Percentiles rank a stretch among this genome's conserved stretches.
phyloP scores from a whole-genome alignment of 208 protist genomes.

The Trypanosoma lewisi region DNA sequence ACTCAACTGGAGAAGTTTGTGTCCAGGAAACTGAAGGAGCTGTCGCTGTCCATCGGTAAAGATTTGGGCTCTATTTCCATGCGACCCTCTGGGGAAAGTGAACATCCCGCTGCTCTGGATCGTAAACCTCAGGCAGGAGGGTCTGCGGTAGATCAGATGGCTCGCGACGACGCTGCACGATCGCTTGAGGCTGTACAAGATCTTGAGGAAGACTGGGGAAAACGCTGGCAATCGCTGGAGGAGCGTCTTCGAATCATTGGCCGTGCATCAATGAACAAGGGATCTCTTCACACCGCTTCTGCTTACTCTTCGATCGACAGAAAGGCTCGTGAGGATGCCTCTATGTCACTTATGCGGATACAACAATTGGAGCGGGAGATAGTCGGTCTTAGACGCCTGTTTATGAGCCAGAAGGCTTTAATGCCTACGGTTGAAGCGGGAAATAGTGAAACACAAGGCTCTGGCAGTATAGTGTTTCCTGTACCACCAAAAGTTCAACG shows the following conservation, averaged over 20 bases:
- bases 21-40: constrained; percentile 65
- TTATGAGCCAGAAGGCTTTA: constrained; percentile 11
- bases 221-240: constrained; percentile 77
- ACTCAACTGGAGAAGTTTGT: constrained; percentile 60
- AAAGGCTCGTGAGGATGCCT: constrained; percentile 84
- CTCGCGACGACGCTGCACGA: constrained; percentile 49
- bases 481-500: not conserved
- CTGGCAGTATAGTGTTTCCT: not conserved
- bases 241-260: constrained; percentile 86
- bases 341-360: constrained; percentile 79
- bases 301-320: constrained; percentile 52
- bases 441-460: not conserved
- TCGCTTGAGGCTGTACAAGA: constrained; percentile 59
- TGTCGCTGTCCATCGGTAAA: constrained; percentile 46
- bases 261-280: constrained; percentile 61
- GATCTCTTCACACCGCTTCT: constrained; percentile 1
- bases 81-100: constrained; percentile 26
- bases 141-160: constrained; percentile 29
- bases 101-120: not conserved
- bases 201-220: constrained; percentile 71
- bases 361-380: constrained; percentile 82
- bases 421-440: not conserved
- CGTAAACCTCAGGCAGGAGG: constrained; percentile 8
- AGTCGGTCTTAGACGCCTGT: constrained; percentile 37
- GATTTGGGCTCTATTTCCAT: constrained; percentile 12